phyloP scores from a whole-genome alignment of 2,329 filamentous ascomycete species.

The Colletotrichum sp. region DNA sequence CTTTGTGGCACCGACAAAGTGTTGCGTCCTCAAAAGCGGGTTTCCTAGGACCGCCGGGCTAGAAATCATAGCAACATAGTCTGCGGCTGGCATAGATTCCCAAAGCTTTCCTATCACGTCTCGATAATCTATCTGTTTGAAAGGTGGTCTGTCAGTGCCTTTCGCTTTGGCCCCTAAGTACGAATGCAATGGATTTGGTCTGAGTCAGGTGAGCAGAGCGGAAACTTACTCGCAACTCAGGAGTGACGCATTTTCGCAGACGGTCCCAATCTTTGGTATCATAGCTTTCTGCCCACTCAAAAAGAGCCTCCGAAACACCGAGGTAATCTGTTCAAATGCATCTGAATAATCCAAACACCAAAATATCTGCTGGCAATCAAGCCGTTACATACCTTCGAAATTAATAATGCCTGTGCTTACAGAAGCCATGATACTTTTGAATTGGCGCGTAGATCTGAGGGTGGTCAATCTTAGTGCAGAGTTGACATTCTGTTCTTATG shows the following conservation, averaged over 20 bases:
- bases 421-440: not conserved
- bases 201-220: constrained; percentile 49
- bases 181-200: constrained; percentile 33
- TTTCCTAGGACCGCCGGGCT: constrained; percentile 63
- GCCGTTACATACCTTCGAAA: not conserved
- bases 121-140: constrained; percentile 71
- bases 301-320: constrained; percentile 53
- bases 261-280: constrained; percentile 69
- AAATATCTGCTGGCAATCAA: not conserved
- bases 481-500: not conserved
- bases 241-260: constrained; percentile 57
- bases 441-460: not conserved
- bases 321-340: constrained; percentile 48
- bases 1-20: constrained; percentile 66
- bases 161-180: not conserved
- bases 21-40: constrained; percentile 67
- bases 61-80: constrained; percentile 66
- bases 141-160: not conserved
- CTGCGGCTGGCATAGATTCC: constrained; percentile 65
- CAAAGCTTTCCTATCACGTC: constrained; percentile 65
- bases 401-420: not conserved
- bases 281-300: constrained; percentile 70
- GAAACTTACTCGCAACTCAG: constrained; percentile 48
- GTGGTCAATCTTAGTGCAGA: not conserved
- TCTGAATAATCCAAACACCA: not conserved